These are phyloP conservation scores for Tuber umbilicatum DNA, from an alignment of 495 filamentous ascomycete genomes.

Conservation along the genomic window DNA sequence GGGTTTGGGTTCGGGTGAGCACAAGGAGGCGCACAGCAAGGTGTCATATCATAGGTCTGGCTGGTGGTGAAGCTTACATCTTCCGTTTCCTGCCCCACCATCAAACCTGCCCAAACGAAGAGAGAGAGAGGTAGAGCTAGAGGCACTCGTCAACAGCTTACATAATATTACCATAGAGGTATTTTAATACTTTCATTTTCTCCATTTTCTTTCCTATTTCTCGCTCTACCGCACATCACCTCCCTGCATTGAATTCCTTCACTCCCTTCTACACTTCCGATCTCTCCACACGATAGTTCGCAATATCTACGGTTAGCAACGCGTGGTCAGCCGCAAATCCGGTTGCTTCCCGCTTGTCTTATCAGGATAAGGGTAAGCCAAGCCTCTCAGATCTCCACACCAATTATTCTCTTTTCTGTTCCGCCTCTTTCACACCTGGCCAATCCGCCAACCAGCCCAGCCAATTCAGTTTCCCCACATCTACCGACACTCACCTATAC, in stretches of 20 bases:
- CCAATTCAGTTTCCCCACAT: slow-evolving; percentile 1
- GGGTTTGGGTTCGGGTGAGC: background rate
- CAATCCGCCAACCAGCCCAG: background rate
- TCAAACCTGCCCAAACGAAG: background rate
- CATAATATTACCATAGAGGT: background rate
- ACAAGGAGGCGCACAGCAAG: background rate
- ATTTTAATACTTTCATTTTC: background rate
- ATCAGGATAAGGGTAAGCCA: background rate
- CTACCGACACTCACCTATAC: background rate
- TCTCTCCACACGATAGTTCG: background rate
- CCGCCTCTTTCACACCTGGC: background rate
- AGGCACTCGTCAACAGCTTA: background rate
- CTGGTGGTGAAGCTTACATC: background rate
- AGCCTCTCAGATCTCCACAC: background rate
- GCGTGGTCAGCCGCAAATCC: slow-evolving; percentile 1
- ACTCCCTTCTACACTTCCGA: background rate
- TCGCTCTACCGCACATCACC: background rate
- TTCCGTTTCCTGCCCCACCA: background rate
- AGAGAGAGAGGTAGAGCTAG: background rate
- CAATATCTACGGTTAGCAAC: background rate
- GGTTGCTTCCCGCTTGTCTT: background rate
- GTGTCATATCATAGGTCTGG: background rate
- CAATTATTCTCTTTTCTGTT: background rate
- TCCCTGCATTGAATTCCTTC: background rate
- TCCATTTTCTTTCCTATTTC: background rate